These are phyloP conservation scores for Bipolaris sorokiniana DNA, from an alignment of 2,329 filamentous ascomycete genomes.

Conservation along the genomic window DNA sequence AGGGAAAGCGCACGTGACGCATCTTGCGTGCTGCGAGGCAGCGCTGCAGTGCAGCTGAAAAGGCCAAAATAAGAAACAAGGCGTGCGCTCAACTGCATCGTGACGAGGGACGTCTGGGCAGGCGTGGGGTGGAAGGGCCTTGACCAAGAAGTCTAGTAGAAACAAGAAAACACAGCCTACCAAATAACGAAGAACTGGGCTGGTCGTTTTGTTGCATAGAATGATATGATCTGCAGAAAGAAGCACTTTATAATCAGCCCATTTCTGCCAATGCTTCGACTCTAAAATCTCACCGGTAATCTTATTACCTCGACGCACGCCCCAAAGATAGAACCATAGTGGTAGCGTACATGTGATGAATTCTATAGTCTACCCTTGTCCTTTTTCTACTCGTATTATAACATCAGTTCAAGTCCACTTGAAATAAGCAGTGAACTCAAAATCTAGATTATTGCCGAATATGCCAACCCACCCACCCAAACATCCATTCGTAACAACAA, in stretches of 20 bases:
- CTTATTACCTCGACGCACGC: background rate
- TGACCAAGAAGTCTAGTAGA: background rate
- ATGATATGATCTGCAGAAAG: background rate
- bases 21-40: constrained; percentile 1
- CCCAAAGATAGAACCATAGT: too few species aligned
- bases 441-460: constrained; percentile 7
- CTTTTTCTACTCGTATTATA: constrained; percentile 9
- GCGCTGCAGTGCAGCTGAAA: constrained; percentile 1
- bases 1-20: constrained; percentile 16
- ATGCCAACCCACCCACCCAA: background rate
- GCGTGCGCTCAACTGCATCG: background rate
- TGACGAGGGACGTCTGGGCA: background rate
- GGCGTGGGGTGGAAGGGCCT: too few species aligned
- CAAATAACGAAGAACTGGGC: too few species aligned
- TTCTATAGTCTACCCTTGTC: background rate
- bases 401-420: background rate
- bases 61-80: background rate
- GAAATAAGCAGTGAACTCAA: background rate
- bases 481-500: background rate
- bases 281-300: background rate
- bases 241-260: background rate
- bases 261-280: background rate
- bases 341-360: background rate
- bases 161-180: background rate
- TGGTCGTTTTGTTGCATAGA: background rate